phyloP scores from a whole-genome alignment of 768 basidiomycete genomes.

The Suillus variegatus region DNA sequence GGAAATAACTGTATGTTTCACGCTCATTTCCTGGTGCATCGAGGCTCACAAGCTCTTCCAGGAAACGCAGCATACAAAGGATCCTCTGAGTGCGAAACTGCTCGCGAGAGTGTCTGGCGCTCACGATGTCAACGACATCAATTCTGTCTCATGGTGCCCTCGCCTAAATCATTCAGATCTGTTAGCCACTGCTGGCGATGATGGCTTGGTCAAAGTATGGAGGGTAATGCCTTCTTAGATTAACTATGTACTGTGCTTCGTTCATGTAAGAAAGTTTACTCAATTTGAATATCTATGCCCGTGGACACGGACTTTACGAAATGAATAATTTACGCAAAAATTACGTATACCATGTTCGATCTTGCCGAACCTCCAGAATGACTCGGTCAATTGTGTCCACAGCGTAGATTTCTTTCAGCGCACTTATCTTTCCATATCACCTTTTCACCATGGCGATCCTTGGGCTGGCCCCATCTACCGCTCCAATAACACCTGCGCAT shows the following conservation, averaged over 20 bases:
- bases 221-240: slow-evolving; percentile 30
- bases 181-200: slow-evolving; percentile 85
- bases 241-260: neutral
- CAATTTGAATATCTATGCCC: neutral
- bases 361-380: neutral
- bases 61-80: slow-evolving; percentile 9
- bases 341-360: neutral
- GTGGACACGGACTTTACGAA: neutral
- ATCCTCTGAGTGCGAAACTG: slow-evolving; percentile 40
- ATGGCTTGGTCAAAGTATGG: slow-evolving; percentile 85
- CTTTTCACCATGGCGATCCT: slow-evolving; percentile 59
- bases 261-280: neutral
- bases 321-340: neutral
- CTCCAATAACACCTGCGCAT: slow-evolving; percentile 64
- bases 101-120: slow-evolving; percentile 62
- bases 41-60: slow-evolving; percentile 7
- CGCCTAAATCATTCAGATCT: slow-evolving; percentile 62
- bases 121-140: slow-evolving; percentile 86
- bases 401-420: neutral
- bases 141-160: slow-evolving; percentile 83
- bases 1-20: slow-evolving; percentile 60
- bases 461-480: slow-evolving; percentile 50
- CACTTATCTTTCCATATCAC: neutral
- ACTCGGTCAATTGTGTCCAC: neutral
- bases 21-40: neutral